Percentiles rank a stretch among this genome's conserved stretches.
These are phyloP conservation scores for Lecanicillium sp. DNA, from an alignment of 2,329 filamentous ascomycete species.

Conservation along the genomic window DNA sequence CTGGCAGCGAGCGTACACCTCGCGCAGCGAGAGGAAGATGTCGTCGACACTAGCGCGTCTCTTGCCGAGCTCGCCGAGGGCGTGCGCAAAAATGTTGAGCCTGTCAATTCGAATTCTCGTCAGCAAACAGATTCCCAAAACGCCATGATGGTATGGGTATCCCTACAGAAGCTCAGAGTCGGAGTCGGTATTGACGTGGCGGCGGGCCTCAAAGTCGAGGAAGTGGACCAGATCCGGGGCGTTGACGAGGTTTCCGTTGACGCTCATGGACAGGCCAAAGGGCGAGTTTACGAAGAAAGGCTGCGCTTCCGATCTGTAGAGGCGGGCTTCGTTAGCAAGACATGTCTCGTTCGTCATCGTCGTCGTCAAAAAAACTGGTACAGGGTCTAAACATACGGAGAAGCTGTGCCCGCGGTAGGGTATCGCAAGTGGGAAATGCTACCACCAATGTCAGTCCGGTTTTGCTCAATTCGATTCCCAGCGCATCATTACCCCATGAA, in stretches of 20 bases:
- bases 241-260: constrained; percentile 87
- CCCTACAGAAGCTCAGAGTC: constrained; percentile 69
- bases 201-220: constrained; percentile 70
- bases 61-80: constrained; percentile 73
- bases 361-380: no score
- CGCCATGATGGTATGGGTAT: neutral
- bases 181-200: constrained; percentile 85
- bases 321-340: neutral
- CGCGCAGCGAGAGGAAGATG: constrained; percentile 62
- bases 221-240: constrained; percentile 60
- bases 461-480: no score
- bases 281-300: constrained; percentile 81
- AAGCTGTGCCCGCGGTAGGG: constrained; percentile 77
- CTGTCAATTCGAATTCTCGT: no score
- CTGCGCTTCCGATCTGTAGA: constrained; percentile 70
- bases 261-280: constrained; percentile 50
- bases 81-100: constrained; percentile 81
- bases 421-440: constrained; percentile 74
- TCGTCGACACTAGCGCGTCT: constrained; percentile 72
- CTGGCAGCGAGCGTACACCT: constrained; percentile 65
- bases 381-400: constrained; percentile 22
- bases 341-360: neutral
- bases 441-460: no score
- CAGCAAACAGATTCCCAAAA: no score
- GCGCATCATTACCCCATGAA: no score